Conservation (phyloP, 2,329 filamentous ascomycete genomes). For the Colletotrichum echinochloae region DNA sequence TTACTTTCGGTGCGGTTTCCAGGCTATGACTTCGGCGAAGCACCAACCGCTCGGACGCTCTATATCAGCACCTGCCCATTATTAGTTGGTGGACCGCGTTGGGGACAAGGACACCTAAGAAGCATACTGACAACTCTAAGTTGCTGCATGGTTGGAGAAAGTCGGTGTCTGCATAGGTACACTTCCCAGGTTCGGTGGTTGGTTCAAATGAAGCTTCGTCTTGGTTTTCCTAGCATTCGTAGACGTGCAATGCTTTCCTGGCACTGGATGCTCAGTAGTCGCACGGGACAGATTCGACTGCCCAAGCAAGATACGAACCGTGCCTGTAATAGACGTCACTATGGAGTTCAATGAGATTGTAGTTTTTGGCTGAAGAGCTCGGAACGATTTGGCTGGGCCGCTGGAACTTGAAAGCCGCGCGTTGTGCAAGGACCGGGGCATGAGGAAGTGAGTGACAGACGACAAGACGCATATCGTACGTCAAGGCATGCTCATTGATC, state of each 20-base stretch:
- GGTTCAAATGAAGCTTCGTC: too few relatives aligned
- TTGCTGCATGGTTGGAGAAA: background rate
- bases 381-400: too few relatives aligned
- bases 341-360: background rate
- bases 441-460: slow-evolving; percentile 7
- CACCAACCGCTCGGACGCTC: too few relatives aligned
- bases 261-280: background rate
- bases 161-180: too few relatives aligned
- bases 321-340: background rate
- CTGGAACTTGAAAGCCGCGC: too few relatives aligned
- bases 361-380: background rate
- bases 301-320: background rate
- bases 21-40: background rate
- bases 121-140: background rate
- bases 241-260: background rate
- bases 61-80: too few relatives aligned
- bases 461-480: background rate
- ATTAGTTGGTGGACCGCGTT: background rate
- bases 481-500: slow-evolving; percentile 4
- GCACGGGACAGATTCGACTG: too few relatives aligned
- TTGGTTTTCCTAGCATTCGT: background rate
- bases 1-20: too few relatives aligned
- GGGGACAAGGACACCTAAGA: background rate
- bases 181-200: background rate
- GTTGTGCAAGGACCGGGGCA: slow-evolving; percentile 12